Base-by-base conservation (phyloP, 75 land plant genomes). In the Cupressus sempervirens region DNA sequence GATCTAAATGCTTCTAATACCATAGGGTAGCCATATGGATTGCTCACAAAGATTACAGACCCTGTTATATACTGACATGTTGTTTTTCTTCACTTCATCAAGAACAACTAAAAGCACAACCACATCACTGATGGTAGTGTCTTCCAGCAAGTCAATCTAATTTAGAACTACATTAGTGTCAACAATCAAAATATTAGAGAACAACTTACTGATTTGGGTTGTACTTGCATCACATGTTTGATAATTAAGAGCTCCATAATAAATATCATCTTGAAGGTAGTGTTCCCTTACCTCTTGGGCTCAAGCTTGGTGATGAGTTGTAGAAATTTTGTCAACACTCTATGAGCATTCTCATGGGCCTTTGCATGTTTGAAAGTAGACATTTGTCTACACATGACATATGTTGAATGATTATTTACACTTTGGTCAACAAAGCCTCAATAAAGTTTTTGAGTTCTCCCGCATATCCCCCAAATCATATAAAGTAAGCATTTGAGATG, bases 91-190 rank as follows among this genome's bases (percentile, higher is more conserved):
- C 26, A 96, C 98, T 85, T 97, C 99, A 16, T 97, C 98, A 83
- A 97, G 81, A 82, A 97, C 99, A 77, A 97, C 92, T 12, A 95
- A 90, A 0, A 97, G 93, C 84, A 97, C 85, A 65, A 97, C 96
- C 75, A 97, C 99, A 79, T 96, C 88, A 58, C 87, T 84, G 15
- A 97, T 92, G 0, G 91, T 93, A 38, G 92, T 91, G 84, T 97
- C 96, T 92, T 97, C 99, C 67, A 97, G 87, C 91, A 97, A 90
- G 88, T 97, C 99, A 89, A 97, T 97, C 99, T 97, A 98, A 84
- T 94, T 84, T 18, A 97, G 96, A 10, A 92, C 95, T 58, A 97
- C 98, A 89, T 97, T 97, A 50, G 99, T 97, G 85, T 97, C 99
- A 50, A 97, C 88, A 40, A 97, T 86, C 53, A 97, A 88, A 48